Evolutionary conservation across 2,329 filamentous ascomycete species (phyloP).

Genomic region (Ascochyta fabae): DNA sequence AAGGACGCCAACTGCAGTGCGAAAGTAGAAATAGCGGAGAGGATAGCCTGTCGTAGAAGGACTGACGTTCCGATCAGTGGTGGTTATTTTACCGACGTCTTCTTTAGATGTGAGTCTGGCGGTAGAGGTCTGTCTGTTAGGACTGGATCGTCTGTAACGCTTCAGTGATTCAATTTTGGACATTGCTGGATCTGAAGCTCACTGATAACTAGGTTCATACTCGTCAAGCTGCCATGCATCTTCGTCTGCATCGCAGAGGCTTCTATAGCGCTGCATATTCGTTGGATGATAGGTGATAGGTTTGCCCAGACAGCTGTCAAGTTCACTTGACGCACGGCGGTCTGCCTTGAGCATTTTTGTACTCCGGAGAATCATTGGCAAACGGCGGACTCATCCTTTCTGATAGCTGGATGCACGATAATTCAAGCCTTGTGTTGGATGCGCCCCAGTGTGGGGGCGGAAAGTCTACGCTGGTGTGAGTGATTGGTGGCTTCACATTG

Average conservation of each 20-base stretch:
- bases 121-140: neutral
- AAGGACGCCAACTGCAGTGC: slow-evolving; percentile 11
- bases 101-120: neutral
- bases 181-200: neutral
- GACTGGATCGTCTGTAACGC: neutral
- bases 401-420: too few relatives aligned
- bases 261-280: neutral
- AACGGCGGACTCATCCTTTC: too few relatives aligned
- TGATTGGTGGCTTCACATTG: too few relatives aligned
- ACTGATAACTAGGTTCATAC: neutral
- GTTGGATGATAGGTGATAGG: neutral
- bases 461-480: too few relatives aligned
- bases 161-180: neutral
- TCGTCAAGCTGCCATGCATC: slow-evolving; percentile 3
- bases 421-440: too few relatives aligned
- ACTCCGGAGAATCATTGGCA: too few relatives aligned
- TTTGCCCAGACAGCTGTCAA: too few relatives aligned
- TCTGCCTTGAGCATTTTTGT: too few relatives aligned
- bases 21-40: slow-evolving; percentile 11
- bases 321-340: too few relatives aligned
- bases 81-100: neutral
- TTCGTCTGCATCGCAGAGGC: neutral
- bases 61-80: neutral
- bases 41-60: neutral
- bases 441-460: too few relatives aligned